Evolutionary conservation across 2,329 filamentous ascomycete species (phyloP).

Genomic region (Exophiala bonariae): DNA sequence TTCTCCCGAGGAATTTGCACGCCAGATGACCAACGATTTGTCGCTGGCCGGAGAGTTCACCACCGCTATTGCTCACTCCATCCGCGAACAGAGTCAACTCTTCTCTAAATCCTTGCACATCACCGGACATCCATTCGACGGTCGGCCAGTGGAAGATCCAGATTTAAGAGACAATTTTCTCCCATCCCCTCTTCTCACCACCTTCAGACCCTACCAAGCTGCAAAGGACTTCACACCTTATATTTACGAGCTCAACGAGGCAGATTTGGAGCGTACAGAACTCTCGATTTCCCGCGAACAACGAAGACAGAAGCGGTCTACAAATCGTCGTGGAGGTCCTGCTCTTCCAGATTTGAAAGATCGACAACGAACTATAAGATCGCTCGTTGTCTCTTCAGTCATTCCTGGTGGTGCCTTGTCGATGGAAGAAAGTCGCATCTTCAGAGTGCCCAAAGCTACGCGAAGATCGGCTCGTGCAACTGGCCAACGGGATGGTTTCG

Average conservation of each 20-base stretch:
- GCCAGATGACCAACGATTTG: slow-evolving; percentile 83
- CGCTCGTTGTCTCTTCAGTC: slow-evolving; percentile 86
- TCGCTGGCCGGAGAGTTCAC: slow-evolving; percentile 93
- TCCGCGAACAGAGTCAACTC: slow-evolving; percentile 91
- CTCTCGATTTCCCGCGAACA: slow-evolving; percentile 92
- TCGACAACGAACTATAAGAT: slow-evolving; percentile 87
- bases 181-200: slow-evolving; percentile 74
- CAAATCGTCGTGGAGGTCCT: slow-evolving; percentile 89
- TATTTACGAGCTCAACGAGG: slow-evolving; percentile 89
- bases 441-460: slow-evolving; percentile 70
- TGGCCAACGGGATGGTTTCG: slow-evolving; percentile 59
- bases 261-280: slow-evolving; percentile 86
- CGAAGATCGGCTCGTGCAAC: slow-evolving; percentile 52
- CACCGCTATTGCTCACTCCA: slow-evolving; percentile 95
- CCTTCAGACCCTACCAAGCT: slow-evolving; percentile 87
- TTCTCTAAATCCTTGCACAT: slow-evolving; percentile 94
- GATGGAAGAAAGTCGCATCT: slow-evolving; percentile 82
- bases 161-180: slow-evolving; percentile 85
- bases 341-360: slow-evolving; percentile 95
- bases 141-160: slow-evolving; percentile 85
- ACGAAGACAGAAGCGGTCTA: slow-evolving; percentile 88
- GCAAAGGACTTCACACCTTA: slow-evolving; percentile 94
- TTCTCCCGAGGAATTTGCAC: slow-evolving; percentile 90
- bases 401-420: slow-evolving; percentile 80
- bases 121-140: slow-evolving; percentile 91